Percentiles rank a stretch among this genome's conserved stretches.
These are phyloP conservation scores for Protea cynaroides DNA, from an alignment of 164 flowering plant genomes.

Conservation along the genomic window DNA sequence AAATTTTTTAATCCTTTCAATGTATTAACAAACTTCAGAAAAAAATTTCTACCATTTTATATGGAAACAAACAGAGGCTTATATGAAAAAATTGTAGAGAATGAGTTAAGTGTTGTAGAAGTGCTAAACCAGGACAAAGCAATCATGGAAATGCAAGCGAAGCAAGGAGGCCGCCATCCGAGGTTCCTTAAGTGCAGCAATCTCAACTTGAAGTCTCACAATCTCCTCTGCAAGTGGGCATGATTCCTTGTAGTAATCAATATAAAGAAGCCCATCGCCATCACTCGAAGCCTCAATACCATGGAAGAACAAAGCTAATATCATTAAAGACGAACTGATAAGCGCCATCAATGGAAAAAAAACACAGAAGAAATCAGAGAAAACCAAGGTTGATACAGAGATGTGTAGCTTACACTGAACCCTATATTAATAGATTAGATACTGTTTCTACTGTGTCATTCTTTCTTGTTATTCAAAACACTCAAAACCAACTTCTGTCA, in stretches of 20 bases:
- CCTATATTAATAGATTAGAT: neutral
- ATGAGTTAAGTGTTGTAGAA: neutral
- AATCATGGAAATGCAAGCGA: slow-evolving; percentile 79
- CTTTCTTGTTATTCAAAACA: neutral
- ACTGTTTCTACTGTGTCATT: neutral
- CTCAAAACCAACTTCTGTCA: neutral
- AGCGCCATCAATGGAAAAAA: slow-evolving; percentile 9
- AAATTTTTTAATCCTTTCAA: too few relatives aligned
- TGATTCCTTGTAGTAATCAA: slow-evolving; percentile 49
- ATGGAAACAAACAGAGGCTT: too few relatives aligned
- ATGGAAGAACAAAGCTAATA: slow-evolving; percentile 13
- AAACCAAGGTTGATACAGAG: too few relatives aligned
- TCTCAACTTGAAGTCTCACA: slow-evolving; percentile 43
- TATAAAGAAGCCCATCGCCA: slow-evolving; percentile 24
- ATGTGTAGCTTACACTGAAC: too few relatives aligned
- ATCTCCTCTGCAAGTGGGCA: slow-evolving; percentile 66
- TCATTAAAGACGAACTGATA: neutral
- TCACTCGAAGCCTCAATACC: slow-evolving; percentile 8
- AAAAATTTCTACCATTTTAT: neutral
- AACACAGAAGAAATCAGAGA: too few relatives aligned
- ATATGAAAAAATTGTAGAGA: neutral
- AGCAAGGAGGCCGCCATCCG: slow-evolving; percentile 79
- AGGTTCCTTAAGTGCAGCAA: slow-evolving; percentile 54
- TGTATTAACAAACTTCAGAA: neutral
- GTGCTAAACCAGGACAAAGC: slow-evolving; percentile 62